Conservation (phyloP, 208 protist genomes). For the Kentomonas sorsogonicus region DNA sequence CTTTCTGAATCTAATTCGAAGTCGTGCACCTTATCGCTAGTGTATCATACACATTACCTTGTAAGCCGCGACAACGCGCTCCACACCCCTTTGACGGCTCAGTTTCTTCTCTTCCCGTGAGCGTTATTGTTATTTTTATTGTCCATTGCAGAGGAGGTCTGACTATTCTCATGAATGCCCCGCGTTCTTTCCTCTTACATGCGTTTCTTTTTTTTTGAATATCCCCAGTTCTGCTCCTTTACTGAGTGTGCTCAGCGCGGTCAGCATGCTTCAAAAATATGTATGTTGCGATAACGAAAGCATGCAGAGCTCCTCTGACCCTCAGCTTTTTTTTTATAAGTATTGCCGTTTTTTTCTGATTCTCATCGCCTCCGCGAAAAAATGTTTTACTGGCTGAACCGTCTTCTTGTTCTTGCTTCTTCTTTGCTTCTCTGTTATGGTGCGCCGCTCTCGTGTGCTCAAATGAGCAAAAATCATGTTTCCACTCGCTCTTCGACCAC, state of each 20-base stretch:
- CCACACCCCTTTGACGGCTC: not conserved
- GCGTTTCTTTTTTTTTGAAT: not conserved
- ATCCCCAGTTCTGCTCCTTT: not conserved
- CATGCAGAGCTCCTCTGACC: too few species aligned
- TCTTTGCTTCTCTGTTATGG: too few species aligned
- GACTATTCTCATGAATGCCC: not conserved
- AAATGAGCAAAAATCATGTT: not conserved
- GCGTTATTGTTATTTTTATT: slow-evolving; percentile 5
- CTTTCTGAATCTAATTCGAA: not conserved
- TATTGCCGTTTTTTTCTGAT: not conserved
- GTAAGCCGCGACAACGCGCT: not conserved
- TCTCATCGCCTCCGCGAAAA: not conserved
- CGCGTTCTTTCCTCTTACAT: not conserved
- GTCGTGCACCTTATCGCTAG: not conserved
- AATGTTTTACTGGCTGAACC: slow-evolving; percentile 2
- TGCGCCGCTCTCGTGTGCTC: too few species aligned
- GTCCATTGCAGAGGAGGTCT: not conserved
- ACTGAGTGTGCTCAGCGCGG: too few species aligned
- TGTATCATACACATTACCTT: not conserved
- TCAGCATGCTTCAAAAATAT: too few species aligned
- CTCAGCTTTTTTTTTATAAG: slow-evolving; percentile 4
- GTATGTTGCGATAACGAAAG: too few species aligned
- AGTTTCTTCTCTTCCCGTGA: not conserved
- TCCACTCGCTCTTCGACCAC: not conserved
- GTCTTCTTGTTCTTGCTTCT: not conserved